phyloP scores from a whole-genome alignment of 345 rosid species.

The Clarkia xantiana region DNA sequence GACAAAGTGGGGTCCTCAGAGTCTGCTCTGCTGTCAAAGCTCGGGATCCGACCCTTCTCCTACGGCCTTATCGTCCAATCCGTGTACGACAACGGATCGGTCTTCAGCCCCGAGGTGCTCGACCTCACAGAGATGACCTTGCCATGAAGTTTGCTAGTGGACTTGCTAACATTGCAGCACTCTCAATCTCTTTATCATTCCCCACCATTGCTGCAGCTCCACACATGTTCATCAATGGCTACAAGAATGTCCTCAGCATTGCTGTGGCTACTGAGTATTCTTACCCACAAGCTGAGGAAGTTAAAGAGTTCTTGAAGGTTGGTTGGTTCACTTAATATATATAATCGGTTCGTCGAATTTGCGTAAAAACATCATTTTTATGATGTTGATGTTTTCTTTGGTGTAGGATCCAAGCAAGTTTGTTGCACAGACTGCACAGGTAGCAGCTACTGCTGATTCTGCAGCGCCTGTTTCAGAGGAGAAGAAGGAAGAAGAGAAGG shows the following conservation, averaged over 20 bases:
- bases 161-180: slow-evolving; percentile 24
- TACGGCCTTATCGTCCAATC: slow-evolving; percentile 31
- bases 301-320: slow-evolving; percentile 32
- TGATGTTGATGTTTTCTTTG: background rate
- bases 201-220: slow-evolving; percentile 41
- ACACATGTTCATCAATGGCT: slow-evolving; percentile 32
- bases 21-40: slow-evolving; percentile 43
- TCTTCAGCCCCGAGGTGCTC: slow-evolving; percentile 44
- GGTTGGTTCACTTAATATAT: no score
- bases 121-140: slow-evolving; percentile 34
- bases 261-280: slow-evolving; percentile 31
- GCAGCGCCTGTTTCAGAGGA: slow-evolving; percentile 16
- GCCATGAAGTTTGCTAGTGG: slow-evolving; percentile 21
- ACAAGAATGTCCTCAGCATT: slow-evolving; percentile 31
- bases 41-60: slow-evolving; percentile 38
- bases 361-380: background rate
- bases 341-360: no score
- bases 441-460: slow-evolving; percentile 1
- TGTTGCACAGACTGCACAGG: slow-evolving; percentile 17
- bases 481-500: slow-evolving; percentile 22
- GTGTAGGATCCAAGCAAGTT: slow-evolving; percentile 42
- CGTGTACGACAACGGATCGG: slow-evolving; percentile 32
- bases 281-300: slow-evolving; percentile 26
- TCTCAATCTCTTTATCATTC: slow-evolving; percentile 28
- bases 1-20: slow-evolving; percentile 95